These are phyloP conservation scores for Populus hybrid DNA, from an alignment of 441 rosid genomes.

Conservation along the genomic window DNA sequence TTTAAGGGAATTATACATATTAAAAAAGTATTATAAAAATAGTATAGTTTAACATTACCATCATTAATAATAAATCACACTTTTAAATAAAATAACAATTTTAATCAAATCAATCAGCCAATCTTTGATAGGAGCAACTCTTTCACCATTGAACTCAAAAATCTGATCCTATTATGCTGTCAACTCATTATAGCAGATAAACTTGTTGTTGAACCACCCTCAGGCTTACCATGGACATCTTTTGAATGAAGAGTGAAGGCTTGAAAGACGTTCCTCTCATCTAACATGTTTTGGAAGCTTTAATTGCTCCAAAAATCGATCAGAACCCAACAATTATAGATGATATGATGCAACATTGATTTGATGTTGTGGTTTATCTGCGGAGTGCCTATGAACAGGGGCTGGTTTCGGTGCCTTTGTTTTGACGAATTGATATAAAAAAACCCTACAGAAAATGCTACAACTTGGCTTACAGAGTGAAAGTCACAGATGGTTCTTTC, in stretches of 20 bases:
- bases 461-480: not conserved
- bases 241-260: conserved; percentile 4
- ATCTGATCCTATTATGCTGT: conserved; percentile 56
- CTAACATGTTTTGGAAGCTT: conserved; percentile 9
- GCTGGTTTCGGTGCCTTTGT: conserved; percentile 12
- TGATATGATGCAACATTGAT: not conserved
- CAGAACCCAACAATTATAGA: conserved; percentile 1
- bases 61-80: too few species aligned
- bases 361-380: not conserved
- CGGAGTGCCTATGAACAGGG: not conserved
- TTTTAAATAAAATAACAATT: too few species aligned
- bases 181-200: conserved; percentile 55
- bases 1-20: too few species aligned
- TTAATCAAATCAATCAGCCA: conserved; percentile 50
- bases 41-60: too few species aligned
- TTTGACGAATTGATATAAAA: too few species aligned
- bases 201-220: conserved; percentile 40
- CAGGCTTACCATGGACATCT: conserved; percentile 30
- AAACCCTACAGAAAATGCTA: too few species aligned
- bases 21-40: too few species aligned
- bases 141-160: conserved; percentile 68
- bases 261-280: not conserved
- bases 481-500: conserved; percentile 6
- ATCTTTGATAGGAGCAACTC: conserved; percentile 48
- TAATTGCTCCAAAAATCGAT: not conserved